A percentile compares a stretch with the other conserved stretches of the same genome.
phyloP scores from a whole-genome alignment of 768 basidiomycete species.

The Hygrophorus russula region DNA sequence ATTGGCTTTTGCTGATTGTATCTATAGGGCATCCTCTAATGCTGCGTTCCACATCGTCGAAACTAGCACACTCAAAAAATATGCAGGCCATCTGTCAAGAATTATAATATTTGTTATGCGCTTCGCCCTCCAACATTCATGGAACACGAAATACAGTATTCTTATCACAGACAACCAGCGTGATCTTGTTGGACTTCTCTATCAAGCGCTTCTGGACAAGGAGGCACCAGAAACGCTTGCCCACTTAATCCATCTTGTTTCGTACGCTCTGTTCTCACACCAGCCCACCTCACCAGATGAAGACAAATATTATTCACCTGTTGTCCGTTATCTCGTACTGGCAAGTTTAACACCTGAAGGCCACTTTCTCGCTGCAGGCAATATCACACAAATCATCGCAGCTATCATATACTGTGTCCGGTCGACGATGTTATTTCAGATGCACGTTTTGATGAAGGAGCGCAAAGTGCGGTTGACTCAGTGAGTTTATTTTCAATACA shows the following conservation, averaged over 20 bases:
- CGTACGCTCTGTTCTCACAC: background rate
- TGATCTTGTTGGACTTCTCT: background rate
- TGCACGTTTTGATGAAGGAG: background rate
- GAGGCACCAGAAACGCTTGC: background rate
- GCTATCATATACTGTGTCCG: conserved; percentile 1
- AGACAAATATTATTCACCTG: background rate
- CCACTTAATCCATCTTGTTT: background rate
- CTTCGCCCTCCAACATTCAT: background rate
- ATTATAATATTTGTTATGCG: background rate
- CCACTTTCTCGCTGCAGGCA: background rate
- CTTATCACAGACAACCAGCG: background rate
- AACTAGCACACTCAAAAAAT: background rate
- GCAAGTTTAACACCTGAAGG: background rate
- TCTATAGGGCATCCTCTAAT: background rate
- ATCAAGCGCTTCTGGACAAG: background rate
- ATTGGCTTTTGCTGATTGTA: background rate
- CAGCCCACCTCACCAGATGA: background rate
- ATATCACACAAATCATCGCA: background rate
- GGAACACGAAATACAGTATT: background rate
- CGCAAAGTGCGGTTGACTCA: background rate
- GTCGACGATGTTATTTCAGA: conserved; percentile 2
- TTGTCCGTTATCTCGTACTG: background rate
- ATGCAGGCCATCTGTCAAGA: background rate
- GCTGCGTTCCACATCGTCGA: background rate
- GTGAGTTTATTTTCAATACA: background rate